These are phyloP conservation scores for Acanthochlamys bracteata DNA, from an alignment of 106 monocot species.

Conservation along the genomic window DNA sequence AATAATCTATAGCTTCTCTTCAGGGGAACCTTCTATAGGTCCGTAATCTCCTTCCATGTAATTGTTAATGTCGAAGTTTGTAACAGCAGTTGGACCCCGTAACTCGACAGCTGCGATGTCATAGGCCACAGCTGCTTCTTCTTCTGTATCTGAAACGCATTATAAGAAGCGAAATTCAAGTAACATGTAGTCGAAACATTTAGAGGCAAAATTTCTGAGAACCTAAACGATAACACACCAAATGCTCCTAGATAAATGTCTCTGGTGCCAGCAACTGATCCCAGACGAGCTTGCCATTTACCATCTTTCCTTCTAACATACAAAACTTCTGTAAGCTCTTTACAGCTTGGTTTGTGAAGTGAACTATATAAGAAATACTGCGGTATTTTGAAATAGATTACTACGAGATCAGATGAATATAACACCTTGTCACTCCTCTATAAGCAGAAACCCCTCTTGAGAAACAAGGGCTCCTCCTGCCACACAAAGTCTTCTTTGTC, in stretches of 20 bases:
- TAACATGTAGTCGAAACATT: too few species aligned
- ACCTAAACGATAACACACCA: conserved; percentile 18
- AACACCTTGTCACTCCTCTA: conserved; percentile 57
- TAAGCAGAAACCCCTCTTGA: conserved; percentile 56
- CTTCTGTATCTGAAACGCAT: conserved; percentile 23
- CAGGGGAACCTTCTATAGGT: conserved; percentile 1
- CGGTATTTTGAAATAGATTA: too few species aligned
- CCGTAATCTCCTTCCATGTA: conserved; percentile 21
- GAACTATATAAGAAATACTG: neutral
- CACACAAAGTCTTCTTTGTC: neutral
- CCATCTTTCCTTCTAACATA: conserved; percentile 39
- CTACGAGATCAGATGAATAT: too few species aligned
- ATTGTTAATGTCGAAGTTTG: conserved; percentile 49
- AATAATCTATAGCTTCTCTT: neutral
- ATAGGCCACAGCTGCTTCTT: conserved; percentile 57
- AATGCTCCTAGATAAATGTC: conserved; percentile 56
- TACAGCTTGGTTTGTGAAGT: neutral
- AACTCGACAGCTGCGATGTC: conserved; percentile 41
- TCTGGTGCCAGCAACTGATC: conserved; percentile 30
- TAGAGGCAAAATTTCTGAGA: neutral
- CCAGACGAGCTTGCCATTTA: conserved; percentile 56
- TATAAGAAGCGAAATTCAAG: too few species aligned
- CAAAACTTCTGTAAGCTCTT: neutral
- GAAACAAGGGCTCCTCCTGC: conserved; percentile 51
- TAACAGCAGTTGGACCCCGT: conserved; percentile 33